Base-by-base conservation (phyloP, 768 basidiomycete species). In the Cantharellus anzutake region DNA sequence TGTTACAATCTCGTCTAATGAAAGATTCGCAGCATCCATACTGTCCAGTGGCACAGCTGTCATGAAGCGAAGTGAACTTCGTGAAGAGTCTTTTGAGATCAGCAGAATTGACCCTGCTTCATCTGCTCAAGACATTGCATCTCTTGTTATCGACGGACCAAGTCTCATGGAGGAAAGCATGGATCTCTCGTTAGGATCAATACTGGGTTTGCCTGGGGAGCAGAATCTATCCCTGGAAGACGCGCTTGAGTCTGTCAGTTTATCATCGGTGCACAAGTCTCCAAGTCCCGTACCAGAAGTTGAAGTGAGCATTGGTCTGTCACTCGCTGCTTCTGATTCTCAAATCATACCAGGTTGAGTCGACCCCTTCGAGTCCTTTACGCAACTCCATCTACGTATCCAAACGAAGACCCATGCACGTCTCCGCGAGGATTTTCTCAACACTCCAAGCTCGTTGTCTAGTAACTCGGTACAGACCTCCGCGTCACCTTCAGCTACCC, bases 101-200 rank as follows among this genome's bases (percentile, higher is more conserved):
- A 82, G 79, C 64, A 70, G 73, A 11, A 79, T 83, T 57, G 75
- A 80, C 7, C 79, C 80, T 0, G 67, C 79, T 35, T 76, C 78
- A 5, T 76, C 77, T 16, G 75, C 76, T 7, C 71, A 73, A 60
- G 75, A 75, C 42, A 71, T 72, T 5, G 71, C 72, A 41, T 72
- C 70, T 3, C 14, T 14, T 5, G 7, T 57, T 11, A 5, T 39
- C 14, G 72, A 73, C 3, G 70, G 38, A 7, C 14, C 14, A 7
- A 37, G 7, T 11, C 52, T 14, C 7, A 14, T 37, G 7, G 7
- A 37, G 7, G 35, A 11, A 11, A 37, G 14, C 11, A 37, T 37
- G 7, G 44, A 48, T 48, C 44, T 48, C 11, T 48, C 44, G 11
- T 29, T 29, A 29, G 20, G 20, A 29, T 29, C 20, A 29, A 29